Percentiles rank a stretch among this genome's conserved stretches.
These are phyloP conservation scores for Aspergillus sclerotioniger DNA, from an alignment of 495 filamentous ascomycete genomes.

Conservation along the genomic window DNA sequence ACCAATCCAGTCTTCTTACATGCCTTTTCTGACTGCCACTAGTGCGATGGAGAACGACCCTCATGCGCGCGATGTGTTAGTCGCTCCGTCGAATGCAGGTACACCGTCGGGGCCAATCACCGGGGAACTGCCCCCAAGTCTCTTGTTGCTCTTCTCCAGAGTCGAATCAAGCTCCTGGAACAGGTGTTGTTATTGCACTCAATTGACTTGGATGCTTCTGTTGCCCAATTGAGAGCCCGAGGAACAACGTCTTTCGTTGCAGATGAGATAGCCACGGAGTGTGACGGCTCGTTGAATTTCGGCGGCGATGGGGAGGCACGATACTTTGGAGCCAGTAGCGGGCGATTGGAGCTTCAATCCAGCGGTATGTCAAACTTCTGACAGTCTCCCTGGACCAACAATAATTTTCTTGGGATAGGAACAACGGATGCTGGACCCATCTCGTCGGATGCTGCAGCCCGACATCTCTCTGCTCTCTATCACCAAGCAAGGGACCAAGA, in stretches of 20 bases:
- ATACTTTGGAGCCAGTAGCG: slow-evolving; percentile 32
- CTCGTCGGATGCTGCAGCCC: background rate
- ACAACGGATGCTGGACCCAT: background rate
- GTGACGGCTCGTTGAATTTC: slow-evolving; percentile 32
- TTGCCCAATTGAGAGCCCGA: slow-evolving; percentile 21
- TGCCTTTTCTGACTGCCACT: background rate
- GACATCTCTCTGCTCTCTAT: background rate
- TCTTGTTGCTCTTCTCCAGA: slow-evolving; percentile 29
- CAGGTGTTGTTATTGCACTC: slow-evolving; percentile 21
- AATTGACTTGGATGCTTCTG: slow-evolving; percentile 25
- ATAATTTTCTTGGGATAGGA: background rate
- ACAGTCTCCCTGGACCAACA: background rate
- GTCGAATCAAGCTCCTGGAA: slow-evolving; percentile 27
- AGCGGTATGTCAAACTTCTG: background rate
- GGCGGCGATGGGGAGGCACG: slow-evolving; percentile 33
- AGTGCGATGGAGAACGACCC: slow-evolving; percentile 29
- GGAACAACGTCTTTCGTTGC: background rate
- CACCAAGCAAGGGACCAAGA: slow-evolving; percentile 3
- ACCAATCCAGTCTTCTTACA: background rate
- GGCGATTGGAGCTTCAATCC: slow-evolving; percentile 24
- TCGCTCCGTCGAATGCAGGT: slow-evolving; percentile 24
- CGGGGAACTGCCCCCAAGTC: slow-evolving; percentile 32
- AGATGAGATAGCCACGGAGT: slow-evolving; percentile 24
- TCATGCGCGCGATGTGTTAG: slow-evolving; percentile 30
- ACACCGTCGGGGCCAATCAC: slow-evolving; percentile 26